These are phyloP conservation scores for Brassica rapa DNA, from an alignment of 345 rosid genomes.

Conservation along the genomic window DNA sequence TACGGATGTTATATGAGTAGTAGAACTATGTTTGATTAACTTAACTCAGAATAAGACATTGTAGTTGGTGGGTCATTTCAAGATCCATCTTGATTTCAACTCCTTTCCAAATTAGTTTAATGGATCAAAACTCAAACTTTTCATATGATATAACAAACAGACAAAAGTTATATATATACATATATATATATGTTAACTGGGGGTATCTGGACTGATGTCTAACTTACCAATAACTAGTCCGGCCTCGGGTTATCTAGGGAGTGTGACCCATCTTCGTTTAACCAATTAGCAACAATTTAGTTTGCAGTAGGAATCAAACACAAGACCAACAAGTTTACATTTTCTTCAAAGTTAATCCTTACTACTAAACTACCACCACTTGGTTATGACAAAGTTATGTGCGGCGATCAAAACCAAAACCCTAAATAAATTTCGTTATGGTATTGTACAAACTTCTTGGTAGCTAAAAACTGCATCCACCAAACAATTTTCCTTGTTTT, in stretches of 20 bases:
- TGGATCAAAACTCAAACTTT: neutral
- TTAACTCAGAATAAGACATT: conserved; percentile 23
- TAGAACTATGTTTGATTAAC: conserved; percentile 22
- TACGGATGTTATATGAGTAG: neutral
- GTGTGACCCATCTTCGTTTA: too few relatives aligned
- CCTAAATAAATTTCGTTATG: neutral
- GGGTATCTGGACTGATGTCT: neutral
- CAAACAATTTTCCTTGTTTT: neutral
- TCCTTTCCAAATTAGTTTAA: neutral
- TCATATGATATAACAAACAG: neutral
- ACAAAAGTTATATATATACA: too few relatives aligned
- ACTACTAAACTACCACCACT: too few relatives aligned
- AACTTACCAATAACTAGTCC: neutral
- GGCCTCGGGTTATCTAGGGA: too few relatives aligned
- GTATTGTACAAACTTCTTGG: neutral
- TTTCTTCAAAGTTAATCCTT: too few relatives aligned
- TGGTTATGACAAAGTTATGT: neutral
- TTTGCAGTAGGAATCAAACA: too few relatives aligned
- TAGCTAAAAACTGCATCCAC: conserved; percentile 9
- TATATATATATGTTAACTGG: too few relatives aligned
- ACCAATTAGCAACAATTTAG: too few relatives aligned
- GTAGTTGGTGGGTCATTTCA: conserved; percentile 26
- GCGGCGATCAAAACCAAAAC: neutral
- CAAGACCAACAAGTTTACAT: too few relatives aligned
- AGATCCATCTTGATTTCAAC: conserved; percentile 18